A percentile compares a stretch with the other conserved stretches of the same genome.
These are phyloP conservation scores for Colletotrichum sp. DNA, from an alignment of 2,329 filamentous ascomycete species.

Conservation along the genomic window DNA sequence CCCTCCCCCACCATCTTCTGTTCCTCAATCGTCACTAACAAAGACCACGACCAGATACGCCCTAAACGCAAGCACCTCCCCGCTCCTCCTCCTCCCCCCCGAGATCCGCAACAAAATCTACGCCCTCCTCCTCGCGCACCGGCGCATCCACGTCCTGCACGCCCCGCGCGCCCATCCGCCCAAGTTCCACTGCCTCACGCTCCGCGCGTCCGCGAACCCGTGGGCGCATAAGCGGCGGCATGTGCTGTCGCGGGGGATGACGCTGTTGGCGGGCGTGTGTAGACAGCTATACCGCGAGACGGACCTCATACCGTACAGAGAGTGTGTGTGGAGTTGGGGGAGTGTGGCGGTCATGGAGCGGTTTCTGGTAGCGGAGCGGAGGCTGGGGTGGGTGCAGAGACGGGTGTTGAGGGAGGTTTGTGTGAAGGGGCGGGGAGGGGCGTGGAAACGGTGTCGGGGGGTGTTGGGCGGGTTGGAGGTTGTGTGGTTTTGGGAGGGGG, in stretches of 20 bases:
- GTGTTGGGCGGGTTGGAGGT: constrained; percentile 33
- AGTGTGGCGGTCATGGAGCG: constrained; percentile 35
- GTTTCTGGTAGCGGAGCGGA: constrained; percentile 33
- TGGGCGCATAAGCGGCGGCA: constrained; percentile 22
- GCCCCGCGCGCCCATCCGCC: constrained; percentile 13
- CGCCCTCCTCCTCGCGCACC: constrained; percentile 24
- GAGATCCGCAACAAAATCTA: constrained; percentile 31
- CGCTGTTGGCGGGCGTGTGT: constrained; percentile 36
- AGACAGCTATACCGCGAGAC: constrained; percentile 42
- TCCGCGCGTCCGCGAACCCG: constrained; percentile 31
- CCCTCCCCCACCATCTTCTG: not conserved
- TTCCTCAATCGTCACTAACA: not conserved
- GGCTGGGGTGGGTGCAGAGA: constrained; percentile 31
- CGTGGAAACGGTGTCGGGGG: constrained; percentile 29
- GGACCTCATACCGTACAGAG: constrained; percentile 33
- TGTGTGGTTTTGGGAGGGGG: constrained; percentile 17
- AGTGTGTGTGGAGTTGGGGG: constrained; percentile 39
- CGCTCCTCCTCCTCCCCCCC: constrained; percentile 26
- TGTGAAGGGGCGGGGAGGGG: constrained; percentile 22
- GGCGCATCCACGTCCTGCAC: constrained; percentile 25
- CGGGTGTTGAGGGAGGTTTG: constrained; percentile 34
- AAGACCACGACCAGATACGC: constrained; percentile 4
- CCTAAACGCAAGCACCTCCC: constrained; percentile 4
- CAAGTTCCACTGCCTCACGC: constrained; percentile 33
- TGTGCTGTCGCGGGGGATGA: constrained; percentile 25